A percentile compares a stretch with the other conserved stretches of the same genome.
These are phyloP conservation scores for Metschnikowia chrysomelidarum DNA, from an alignment of 805 yeast species.

Conservation along the genomic window DNA sequence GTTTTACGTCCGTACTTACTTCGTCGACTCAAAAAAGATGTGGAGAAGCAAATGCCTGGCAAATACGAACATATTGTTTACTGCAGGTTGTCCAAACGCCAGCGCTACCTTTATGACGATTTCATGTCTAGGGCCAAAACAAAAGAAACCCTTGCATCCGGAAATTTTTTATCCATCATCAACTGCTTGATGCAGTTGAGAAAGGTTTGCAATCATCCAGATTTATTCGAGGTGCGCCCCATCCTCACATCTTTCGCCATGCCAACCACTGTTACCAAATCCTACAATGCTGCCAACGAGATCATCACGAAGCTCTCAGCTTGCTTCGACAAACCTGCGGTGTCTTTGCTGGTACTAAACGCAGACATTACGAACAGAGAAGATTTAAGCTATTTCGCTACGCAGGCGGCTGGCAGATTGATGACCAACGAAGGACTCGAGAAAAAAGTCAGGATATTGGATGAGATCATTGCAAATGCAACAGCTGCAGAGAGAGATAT, in stretches of 20 bases:
- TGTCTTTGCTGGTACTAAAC: constrained; percentile 60
- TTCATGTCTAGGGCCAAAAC: constrained; percentile 97
- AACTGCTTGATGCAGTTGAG: constrained; percentile 97
- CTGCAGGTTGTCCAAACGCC: constrained; percentile 90
- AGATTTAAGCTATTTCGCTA: constrained; percentile 43
- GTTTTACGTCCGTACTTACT: constrained; percentile 89
- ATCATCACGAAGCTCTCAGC: constrained; percentile 21
- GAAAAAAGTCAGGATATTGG: constrained; percentile 43
- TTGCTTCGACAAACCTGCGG: constrained; percentile 13
- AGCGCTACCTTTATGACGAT: constrained; percentile 88
- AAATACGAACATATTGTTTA: constrained; percentile 93
- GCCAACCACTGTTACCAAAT: constrained; percentile 57
- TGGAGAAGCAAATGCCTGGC: constrained; percentile 98
- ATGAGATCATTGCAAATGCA: constrained; percentile 35
- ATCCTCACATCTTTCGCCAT: constrained; percentile 86
- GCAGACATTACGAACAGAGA: constrained; percentile 52
- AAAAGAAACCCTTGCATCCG: constrained; percentile 87
- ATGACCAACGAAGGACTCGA: constrained; percentile 48
- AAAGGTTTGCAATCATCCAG: constrained; percentile 96
- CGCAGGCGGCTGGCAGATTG: constrained; percentile 41
- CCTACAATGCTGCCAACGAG: constrained; percentile 37
- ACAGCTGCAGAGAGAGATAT: no score
- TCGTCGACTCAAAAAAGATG: constrained; percentile 92
- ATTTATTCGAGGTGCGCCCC: constrained; percentile 93
- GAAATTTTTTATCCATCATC: constrained; percentile 90